Evolutionary conservation across 2,329 filamentous ascomycete genomes (phyloP).

Genomic region (Sclerotinia glacialis): DNA sequence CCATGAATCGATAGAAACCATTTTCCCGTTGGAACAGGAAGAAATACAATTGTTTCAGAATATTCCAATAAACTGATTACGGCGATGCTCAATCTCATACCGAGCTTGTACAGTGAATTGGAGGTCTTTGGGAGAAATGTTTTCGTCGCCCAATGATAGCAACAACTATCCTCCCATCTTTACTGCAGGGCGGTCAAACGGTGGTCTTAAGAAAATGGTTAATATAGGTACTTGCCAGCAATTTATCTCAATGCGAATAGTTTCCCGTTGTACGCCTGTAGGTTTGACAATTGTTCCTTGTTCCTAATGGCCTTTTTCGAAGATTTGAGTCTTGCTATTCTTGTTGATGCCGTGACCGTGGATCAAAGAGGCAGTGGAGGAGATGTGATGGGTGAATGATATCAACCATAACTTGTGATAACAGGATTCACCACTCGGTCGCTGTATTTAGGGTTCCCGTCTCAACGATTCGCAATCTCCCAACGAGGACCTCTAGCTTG

Average conservation of each 20-base stretch:
- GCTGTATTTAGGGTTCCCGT: background rate
- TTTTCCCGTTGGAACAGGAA: background rate
- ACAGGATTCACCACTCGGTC: background rate
- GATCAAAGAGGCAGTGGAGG: background rate
- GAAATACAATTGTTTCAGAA: background rate
- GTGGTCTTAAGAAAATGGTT: background rate
- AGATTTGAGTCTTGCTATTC: too few relatives aligned
- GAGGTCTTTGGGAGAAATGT: background rate
- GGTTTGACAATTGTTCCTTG: background rate
- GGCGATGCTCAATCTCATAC: background rate
- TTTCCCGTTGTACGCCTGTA: background rate
- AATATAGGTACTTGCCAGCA: background rate
- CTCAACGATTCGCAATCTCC: background rate
- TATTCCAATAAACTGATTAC: accelerated
- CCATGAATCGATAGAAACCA: background rate
- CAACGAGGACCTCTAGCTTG: too few relatives aligned
- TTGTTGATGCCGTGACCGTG: background rate
- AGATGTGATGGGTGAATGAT: background rate
- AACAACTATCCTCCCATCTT: too few relatives aligned
- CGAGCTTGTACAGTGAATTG: background rate
- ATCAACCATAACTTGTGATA: background rate
- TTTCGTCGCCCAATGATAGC: background rate
- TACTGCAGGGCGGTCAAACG: background rate
- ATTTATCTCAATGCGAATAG: background rate
- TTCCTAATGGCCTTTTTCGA: too few relatives aligned